Evolutionary conservation across 352 stramenopile species (phyloP).

Genomic region (Globisporangium emineosum): DNA sequence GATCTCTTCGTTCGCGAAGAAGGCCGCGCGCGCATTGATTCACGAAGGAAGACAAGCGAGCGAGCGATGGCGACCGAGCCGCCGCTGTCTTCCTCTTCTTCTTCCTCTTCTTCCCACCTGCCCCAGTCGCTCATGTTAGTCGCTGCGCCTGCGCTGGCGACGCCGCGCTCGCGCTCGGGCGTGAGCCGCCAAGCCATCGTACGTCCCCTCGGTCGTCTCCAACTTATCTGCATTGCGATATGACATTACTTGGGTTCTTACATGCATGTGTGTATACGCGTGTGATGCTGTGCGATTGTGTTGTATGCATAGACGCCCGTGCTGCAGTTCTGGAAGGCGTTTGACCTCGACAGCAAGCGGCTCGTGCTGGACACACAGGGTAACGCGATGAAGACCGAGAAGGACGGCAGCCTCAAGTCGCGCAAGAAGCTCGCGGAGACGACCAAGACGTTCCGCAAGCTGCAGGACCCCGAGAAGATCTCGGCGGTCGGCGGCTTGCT

Average conservation of each 20-base stretch:
- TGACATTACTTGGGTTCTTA: not conserved
- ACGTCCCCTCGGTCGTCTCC: conserved; percentile 7
- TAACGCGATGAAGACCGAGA: conserved; percentile 79
- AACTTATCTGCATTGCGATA: not conserved
- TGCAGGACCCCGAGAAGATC: conserved; percentile 73
- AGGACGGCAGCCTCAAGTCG: conserved; percentile 71
- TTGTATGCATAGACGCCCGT: conserved; percentile 41
- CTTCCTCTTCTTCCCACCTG: not conserved
- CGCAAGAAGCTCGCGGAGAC: conserved; percentile 84
- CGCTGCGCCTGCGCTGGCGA: not conserved
- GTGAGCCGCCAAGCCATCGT: conserved; percentile 34
- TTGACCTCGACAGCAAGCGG: conserved; percentile 87
- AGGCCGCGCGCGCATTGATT: no score
- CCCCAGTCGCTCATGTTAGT: not conserved
- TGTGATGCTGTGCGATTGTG: not conserved
- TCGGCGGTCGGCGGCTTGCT: conserved; percentile 52
- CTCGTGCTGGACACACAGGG: conserved; percentile 74
- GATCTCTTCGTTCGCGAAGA: no score
- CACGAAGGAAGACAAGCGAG: not conserved
- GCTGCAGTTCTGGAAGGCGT: conserved; percentile 84
- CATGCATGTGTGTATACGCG: not conserved
- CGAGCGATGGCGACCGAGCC: conserved; percentile 4
- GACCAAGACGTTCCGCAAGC: conserved; percentile 80
- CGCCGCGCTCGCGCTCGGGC: conserved; percentile 14
- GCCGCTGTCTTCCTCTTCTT: not conserved